A percentile compares a stretch with the other conserved stretches of the same genome.
Evolutionary conservation across 2,329 filamentous ascomycete species (phyloP).

Genomic region (Penicillium sp.): DNA sequence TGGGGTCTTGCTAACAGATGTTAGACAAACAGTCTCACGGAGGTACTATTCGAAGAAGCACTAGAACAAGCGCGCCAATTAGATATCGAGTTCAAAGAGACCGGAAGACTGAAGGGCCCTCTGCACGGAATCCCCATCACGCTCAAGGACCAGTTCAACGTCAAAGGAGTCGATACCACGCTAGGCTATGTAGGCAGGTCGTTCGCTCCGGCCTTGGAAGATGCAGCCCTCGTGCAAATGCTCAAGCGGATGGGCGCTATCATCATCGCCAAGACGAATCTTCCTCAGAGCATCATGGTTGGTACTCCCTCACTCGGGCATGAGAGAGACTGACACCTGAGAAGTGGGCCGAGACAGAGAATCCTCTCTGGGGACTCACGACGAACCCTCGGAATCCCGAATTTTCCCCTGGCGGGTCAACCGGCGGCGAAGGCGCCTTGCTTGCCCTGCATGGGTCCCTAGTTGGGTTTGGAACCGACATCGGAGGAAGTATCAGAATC

Average conservation of each 20-base stretch:
- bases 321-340: background rate
- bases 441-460: constrained; percentile 46
- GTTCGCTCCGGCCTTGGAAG: constrained; percentile 51
- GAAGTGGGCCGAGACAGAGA: constrained; percentile 60
- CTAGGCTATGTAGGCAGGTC: constrained; percentile 59
- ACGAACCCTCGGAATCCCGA: constrained; percentile 46
- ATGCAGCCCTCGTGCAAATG: constrained; percentile 54
- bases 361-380: constrained; percentile 55
- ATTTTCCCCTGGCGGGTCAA: constrained; percentile 53
- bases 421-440: constrained; percentile 48
- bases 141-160: constrained; percentile 64
- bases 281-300: constrained; percentile 57
- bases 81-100: constrained; percentile 29
- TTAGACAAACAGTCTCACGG: constrained; percentile 43
- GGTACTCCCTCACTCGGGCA: constrained; percentile 8
- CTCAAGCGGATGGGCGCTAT: constrained; percentile 54
- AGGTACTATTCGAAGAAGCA: constrained; percentile 39
- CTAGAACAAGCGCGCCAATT: constrained; percentile 33
- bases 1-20: background rate
- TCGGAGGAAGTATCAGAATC: constrained; percentile 55
- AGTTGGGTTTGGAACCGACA: constrained; percentile 55
- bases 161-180: constrained; percentile 60
- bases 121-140: constrained; percentile 58
- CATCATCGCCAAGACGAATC: constrained; percentile 56
- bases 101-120: constrained; percentile 49